Evolutionary conservation across 345 rosid species (phyloP).

Genomic region (Passiflora organensis): DNA sequence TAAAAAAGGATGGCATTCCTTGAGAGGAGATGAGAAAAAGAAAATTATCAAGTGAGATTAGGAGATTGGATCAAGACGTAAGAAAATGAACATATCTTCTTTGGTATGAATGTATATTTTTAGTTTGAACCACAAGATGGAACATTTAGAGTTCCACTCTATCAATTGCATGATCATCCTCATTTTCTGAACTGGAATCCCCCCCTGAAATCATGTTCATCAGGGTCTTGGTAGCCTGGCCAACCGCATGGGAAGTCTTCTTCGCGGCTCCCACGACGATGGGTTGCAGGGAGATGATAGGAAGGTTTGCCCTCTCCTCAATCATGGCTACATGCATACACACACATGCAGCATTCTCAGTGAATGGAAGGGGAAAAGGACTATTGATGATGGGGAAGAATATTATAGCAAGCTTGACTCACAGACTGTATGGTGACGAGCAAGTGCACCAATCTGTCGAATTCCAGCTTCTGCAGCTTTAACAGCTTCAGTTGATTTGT

Average conservation of each 20-base stretch:
- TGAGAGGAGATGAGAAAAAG: no score
- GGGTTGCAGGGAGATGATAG: conserved; percentile 69
- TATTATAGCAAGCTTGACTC: conserved; percentile 18
- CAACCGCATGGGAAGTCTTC: conserved; percentile 73
- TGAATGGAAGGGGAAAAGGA: neutral
- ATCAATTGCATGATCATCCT: conserved; percentile 38
- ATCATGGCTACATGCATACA: conserved; percentile 69
- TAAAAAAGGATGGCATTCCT: no score
- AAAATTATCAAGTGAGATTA: no score
- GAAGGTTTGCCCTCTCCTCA: conserved; percentile 84
- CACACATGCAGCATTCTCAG: neutral
- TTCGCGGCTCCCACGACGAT: conserved; percentile 74
- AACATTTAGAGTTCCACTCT: conserved; percentile 36
- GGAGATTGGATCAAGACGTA: no score
- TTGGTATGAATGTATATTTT: no score
- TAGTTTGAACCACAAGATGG: no score
- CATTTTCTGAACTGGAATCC: conserved; percentile 31
- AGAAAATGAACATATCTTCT: no score
- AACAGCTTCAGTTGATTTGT: conserved; percentile 86
- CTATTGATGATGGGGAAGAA: neutral
- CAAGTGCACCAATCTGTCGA: conserved; percentile 66
- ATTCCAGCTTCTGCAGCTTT: conserved; percentile 91
- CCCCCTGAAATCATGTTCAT: conserved; percentile 58
- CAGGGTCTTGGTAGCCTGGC: conserved; percentile 68
- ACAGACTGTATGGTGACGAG: conserved; percentile 82